A percentile compares a stretch with the other conserved stretches of the same genome.
These are phyloP conservation scores for Penicillium paxilli DNA, from an alignment of 495 filamentous ascomycete species.

Conservation along the genomic window DNA sequence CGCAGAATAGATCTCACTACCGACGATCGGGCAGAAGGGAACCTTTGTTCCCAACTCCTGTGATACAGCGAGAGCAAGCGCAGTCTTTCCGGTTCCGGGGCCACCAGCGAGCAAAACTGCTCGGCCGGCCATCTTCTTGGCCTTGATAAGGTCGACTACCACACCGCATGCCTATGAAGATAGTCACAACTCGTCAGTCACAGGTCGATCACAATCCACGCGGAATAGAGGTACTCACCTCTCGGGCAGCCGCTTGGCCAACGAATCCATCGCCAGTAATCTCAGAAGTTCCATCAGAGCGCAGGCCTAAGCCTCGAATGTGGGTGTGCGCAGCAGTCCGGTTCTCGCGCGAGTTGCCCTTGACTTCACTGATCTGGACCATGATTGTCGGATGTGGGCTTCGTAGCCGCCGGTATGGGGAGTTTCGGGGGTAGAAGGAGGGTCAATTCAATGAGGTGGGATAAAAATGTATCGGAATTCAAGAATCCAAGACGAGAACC, in stretches of 20 bases:
- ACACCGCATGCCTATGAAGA: slow-evolving; percentile 81
- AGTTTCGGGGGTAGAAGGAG: not conserved
- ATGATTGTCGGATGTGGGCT: slow-evolving; percentile 51
- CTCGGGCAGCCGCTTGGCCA: slow-evolving; percentile 83
- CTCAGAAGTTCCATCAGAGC: slow-evolving; percentile 79
- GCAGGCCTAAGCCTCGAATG: slow-evolving; percentile 90
- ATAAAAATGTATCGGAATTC: not conserved
- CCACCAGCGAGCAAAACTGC: slow-evolving; percentile 90
- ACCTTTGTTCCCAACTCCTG: slow-evolving; percentile 97
- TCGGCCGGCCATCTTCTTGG: slow-evolving; percentile 95
- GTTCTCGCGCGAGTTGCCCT: slow-evolving; percentile 91
- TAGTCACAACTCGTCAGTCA: slow-evolving; percentile 6
- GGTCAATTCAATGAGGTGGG: slow-evolving; percentile 2
- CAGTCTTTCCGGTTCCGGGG: slow-evolving; percentile 96
- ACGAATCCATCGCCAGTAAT: slow-evolving; percentile 77
- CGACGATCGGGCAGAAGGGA: slow-evolving; percentile 95
- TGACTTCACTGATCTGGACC: slow-evolving; percentile 96
- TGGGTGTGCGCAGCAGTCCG: slow-evolving; percentile 95
- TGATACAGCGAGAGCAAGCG: slow-evolving; percentile 87
- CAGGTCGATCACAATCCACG: not conserved
- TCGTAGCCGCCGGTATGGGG: slow-evolving; percentile 19
- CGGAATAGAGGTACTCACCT: slow-evolving; percentile 51
- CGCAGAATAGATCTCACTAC: slow-evolving; percentile 93
- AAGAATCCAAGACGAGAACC: too few species aligned
- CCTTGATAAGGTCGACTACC: slow-evolving; percentile 89